These are phyloP conservation scores for Ganoderma resinaceum DNA, from an alignment of 1,284 basidiomycete genomes.

Conservation along the genomic window DNA sequence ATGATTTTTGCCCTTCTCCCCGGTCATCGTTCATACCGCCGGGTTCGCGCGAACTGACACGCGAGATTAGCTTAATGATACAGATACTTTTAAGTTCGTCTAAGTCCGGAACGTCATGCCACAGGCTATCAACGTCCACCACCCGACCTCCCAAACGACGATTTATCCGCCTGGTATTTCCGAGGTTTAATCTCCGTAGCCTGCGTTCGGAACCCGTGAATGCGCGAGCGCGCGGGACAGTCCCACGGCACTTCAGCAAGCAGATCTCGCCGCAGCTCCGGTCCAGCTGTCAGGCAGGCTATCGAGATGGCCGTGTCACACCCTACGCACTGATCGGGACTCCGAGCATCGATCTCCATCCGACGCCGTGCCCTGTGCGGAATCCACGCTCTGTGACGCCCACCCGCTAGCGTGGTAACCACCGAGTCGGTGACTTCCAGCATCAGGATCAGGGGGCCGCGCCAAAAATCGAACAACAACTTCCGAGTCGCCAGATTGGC, in stretches of 20 bases:
- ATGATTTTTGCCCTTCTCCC: background rate
- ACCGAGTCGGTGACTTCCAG: background rate
- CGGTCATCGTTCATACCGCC: background rate
- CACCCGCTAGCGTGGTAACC: background rate
- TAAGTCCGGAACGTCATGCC: background rate
- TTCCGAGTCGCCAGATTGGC: background rate
- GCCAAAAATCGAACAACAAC: background rate
- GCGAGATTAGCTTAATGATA: background rate
- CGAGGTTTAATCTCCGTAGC: constrained; percentile 11
- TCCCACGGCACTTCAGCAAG: background rate
- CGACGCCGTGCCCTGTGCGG: background rate
- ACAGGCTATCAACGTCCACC: background rate
- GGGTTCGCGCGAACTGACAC: background rate
- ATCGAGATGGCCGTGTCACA: constrained; percentile 10
- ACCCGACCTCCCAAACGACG: background rate
- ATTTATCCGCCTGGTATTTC: constrained; percentile 20
- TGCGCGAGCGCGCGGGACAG: constrained; percentile 1
- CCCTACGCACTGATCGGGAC: constrained; percentile 12
- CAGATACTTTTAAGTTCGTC: background rate
- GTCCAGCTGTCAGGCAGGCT: background rate
- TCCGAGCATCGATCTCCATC: constrained; percentile 10
- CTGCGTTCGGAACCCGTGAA: background rate
- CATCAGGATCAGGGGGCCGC: background rate
- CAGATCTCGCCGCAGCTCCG: background rate
- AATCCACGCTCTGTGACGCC: background rate